These are phyloP conservation scores for Fusarium beomiforme DNA, from an alignment of 2,329 filamentous ascomycete species.

Conservation along the genomic window DNA sequence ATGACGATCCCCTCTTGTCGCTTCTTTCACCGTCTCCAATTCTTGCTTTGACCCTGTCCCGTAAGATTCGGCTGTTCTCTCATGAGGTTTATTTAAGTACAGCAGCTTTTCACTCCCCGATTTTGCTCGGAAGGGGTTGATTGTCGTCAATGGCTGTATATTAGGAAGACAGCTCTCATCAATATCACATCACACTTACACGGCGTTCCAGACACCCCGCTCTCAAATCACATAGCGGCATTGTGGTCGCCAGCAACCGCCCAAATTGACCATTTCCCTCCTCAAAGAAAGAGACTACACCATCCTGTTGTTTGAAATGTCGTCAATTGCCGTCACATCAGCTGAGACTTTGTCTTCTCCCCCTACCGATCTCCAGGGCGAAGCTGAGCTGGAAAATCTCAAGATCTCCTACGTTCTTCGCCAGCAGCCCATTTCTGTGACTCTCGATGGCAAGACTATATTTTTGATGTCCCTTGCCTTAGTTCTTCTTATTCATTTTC, in stretches of 20 bases:
- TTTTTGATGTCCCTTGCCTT: slow-evolving; percentile 57
- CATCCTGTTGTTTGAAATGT: slow-evolving; percentile 32
- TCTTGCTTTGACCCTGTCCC: not conserved
- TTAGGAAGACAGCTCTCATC: slow-evolving; percentile 6
- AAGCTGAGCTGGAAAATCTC: slow-evolving; percentile 35
- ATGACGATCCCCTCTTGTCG: slow-evolving; percentile 41
- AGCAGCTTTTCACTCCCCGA: not conserved
- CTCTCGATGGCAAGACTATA: slow-evolving; percentile 61
- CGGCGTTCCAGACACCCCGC: slow-evolving; percentile 2
- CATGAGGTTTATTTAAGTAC: slow-evolving; percentile 3
- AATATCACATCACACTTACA: slow-evolving; percentile 34
- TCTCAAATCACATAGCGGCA: slow-evolving; percentile 8
- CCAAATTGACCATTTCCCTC: not conserved
- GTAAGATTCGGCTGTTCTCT: not conserved
- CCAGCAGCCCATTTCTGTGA: slow-evolving; percentile 62
- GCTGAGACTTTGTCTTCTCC: slow-evolving; percentile 39
- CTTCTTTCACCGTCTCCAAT: slow-evolving; percentile 21
- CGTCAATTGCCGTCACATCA: slow-evolving; percentile 41
- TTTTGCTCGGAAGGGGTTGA: not conserved
- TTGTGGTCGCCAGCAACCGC: slow-evolving; percentile 31
- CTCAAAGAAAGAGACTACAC: not conserved
- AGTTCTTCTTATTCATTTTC: slow-evolving; percentile 62
- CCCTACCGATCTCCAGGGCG: slow-evolving; percentile 32
- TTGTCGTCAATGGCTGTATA: not conserved
- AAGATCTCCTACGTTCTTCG: slow-evolving; percentile 43